Conservation (phyloP, 2,329 filamentous ascomycete genomes). For the Xylaria arbuscula region DNA sequence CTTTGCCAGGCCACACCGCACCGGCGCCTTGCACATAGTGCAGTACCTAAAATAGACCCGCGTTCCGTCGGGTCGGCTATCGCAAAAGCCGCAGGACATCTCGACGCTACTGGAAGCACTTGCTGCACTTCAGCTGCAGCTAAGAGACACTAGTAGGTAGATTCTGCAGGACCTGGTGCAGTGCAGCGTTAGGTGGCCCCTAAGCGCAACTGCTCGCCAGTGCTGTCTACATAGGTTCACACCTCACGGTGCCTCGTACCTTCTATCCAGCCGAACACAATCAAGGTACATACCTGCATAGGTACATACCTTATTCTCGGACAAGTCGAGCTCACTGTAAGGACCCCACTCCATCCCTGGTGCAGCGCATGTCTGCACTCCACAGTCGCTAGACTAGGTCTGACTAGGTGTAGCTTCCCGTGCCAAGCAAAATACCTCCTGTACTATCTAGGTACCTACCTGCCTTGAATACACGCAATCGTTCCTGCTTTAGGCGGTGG, state of each 20-base stretch:
- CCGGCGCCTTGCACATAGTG: background rate
- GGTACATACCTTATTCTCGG: background rate
- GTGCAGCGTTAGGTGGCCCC: slow-evolving; percentile 24
- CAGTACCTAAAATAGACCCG: slow-evolving; percentile 25
- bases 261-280: background rate
- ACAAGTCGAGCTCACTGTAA: slow-evolving; percentile 13
- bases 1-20: slow-evolving; percentile 1
- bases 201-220: slow-evolving; percentile 15
- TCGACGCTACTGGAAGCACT: background rate
- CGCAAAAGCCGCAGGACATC: slow-evolving; percentile 15
- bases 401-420: background rate
- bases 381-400: slow-evolving; percentile 19
- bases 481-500: background rate
- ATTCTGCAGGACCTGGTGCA: slow-evolving; percentile 33
- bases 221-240: slow-evolving; percentile 9
- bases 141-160: slow-evolving; percentile 11
- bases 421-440: background rate
- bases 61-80: slow-evolving; percentile 20
- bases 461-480: too few species aligned
- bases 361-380: slow-evolving; percentile 30
- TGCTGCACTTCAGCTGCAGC: slow-evolving; percentile 26
- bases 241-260: slow-evolving; percentile 18
- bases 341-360: slow-evolving; percentile 7
- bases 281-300: background rate
- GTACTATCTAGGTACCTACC: background rate